Percentiles rank a stretch among this genome's conserved stretches.
Conservation (phyloP, 1,284 basidiomycete species). For the Moesziomyces sp. region DNA sequence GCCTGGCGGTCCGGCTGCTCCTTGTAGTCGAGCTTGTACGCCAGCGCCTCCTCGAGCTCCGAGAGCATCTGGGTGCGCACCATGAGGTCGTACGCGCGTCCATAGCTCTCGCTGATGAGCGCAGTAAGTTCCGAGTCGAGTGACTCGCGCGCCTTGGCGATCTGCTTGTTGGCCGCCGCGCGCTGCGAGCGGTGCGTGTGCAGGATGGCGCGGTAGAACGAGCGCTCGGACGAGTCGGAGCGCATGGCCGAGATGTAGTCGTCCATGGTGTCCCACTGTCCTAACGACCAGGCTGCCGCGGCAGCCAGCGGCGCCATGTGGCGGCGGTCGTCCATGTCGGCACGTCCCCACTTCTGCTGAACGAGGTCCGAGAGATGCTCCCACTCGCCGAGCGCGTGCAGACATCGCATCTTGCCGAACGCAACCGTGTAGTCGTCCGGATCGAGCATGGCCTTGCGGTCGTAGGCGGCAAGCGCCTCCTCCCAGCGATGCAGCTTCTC, state of each 20-base stretch:
- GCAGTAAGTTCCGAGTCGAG: slow-evolving; percentile 91
- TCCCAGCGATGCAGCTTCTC: slow-evolving; percentile 97
- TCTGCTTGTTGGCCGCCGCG: slow-evolving; percentile 86
- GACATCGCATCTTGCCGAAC: slow-evolving; percentile 90
- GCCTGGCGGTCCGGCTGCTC: slow-evolving; percentile 83
- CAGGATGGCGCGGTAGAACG: slow-evolving; percentile 95
- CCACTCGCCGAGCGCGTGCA: slow-evolving; percentile 99
- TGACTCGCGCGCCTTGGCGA: slow-evolving; percentile 92
- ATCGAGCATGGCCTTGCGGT: slow-evolving; percentile 79
- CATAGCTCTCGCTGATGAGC: slow-evolving; percentile 94
- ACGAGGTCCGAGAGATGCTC: slow-evolving; percentile 88
- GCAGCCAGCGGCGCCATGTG: slow-evolving; percentile 96
- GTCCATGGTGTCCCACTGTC: slow-evolving; percentile 99
- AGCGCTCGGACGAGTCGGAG: slow-evolving; percentile 89
- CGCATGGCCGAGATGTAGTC: slow-evolving; percentile 96
- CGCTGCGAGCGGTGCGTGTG: slow-evolving; percentile 97
- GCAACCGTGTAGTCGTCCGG: slow-evolving; percentile 73
- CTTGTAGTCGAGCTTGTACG: slow-evolving; percentile 77
- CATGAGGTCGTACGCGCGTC: slow-evolving; percentile 91
- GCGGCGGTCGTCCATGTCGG: slow-evolving; percentile 83
- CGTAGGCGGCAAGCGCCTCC: slow-evolving; percentile 88
- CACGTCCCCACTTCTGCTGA: slow-evolving; percentile 87
- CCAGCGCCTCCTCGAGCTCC: slow-evolving; percentile 96
- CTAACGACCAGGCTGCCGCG: slow-evolving; percentile 94
- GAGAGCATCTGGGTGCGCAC: slow-evolving; percentile 99